phyloP scores from a whole-genome alignment of 2,329 filamentous ascomycete genomes.

The Hypoxylon sp. region DNA sequence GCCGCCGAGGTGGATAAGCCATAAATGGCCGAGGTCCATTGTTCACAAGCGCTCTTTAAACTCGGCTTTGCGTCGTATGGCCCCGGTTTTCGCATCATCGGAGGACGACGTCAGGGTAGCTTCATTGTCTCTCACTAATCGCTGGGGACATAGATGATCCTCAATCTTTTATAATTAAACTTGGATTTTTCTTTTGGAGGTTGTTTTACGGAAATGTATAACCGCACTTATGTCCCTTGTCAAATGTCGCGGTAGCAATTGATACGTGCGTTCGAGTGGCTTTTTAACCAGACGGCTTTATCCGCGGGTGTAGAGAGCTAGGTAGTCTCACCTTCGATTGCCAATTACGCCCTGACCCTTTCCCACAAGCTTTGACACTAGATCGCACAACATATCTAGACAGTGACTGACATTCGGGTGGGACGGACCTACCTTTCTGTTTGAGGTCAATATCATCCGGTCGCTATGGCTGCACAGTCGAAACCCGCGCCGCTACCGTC shows the following conservation, averaged over 20 bases:
- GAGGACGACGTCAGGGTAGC: conserved; percentile 34
- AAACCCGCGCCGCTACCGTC: conserved; percentile 82
- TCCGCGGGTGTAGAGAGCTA: conserved; percentile 27
- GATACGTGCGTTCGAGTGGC: conserved; percentile 16
- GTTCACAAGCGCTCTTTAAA: conserved; percentile 38
- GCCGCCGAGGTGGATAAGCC: conserved; percentile 40
- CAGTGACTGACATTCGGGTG: conserved; percentile 6
- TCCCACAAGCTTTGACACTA: conserved; percentile 15
- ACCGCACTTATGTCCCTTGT: background rate
- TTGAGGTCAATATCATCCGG: conserved; percentile 16
- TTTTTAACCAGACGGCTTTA: conserved; percentile 45
- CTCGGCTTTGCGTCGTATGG: conserved; percentile 34
- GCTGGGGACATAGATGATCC: conserved; percentile 15
- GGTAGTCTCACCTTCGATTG: conserved; percentile 7
- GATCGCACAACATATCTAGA: conserved; percentile 19
- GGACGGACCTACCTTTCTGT: conserved; percentile 4
- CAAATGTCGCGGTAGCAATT: conserved; percentile 38
- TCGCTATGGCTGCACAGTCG: conserved; percentile 65
- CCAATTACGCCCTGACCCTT: conserved; percentile 12
- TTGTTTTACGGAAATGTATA: conserved; percentile 22
- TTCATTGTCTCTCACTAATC: conserved; percentile 30
- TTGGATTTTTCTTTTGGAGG: background rate
- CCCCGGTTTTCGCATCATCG: conserved; percentile 37
- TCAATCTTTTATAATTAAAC: conserved; percentile 17
- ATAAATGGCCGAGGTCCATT: conserved; percentile 51